A percentile compares a stretch with the other conserved stretches of the same genome.
Conservation (phyloP, 257 asterid genomes). For the Capsicum rhomboideum region DNA sequence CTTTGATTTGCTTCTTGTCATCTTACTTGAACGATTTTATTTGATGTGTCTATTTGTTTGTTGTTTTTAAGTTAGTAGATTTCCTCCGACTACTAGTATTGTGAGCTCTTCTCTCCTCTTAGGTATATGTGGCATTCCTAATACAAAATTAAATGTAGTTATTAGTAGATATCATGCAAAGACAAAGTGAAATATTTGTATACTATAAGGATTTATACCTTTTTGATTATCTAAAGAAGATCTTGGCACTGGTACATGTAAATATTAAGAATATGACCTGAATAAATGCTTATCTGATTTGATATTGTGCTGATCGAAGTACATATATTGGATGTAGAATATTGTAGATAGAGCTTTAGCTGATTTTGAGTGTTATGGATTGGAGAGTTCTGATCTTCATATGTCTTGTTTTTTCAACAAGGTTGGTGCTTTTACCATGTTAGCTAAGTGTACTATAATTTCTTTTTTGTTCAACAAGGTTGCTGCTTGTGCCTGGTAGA, state of each 20-base stretch:
- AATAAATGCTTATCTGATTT: background rate
- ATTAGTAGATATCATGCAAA: background rate
- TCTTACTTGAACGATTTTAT: background rate
- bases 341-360: conserved; percentile 87
- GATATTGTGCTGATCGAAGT: background rate
- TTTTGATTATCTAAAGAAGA: background rate
- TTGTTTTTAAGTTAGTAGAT: conserved; percentile 28
- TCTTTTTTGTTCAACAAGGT: too few species aligned
- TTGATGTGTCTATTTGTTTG: background rate
- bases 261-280: background rate
- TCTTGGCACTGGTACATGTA: background rate
- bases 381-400: conserved; percentile 49
- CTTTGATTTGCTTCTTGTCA: background rate
- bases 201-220: too few species aligned
- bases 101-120: conserved; percentile 83
- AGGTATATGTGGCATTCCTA: conserved; percentile 91
- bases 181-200: background rate
- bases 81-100: conserved; percentile 92
- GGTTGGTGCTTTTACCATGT: conserved; percentile 28
- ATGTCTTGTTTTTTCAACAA: conserved; percentile 76
- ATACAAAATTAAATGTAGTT: conserved; percentile 70
- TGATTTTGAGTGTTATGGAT: conserved; percentile 53
- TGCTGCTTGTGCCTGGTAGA: too few species aligned
- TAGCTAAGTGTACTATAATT: too few species aligned
- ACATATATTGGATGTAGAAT: conserved; percentile 32